phyloP scores from a whole-genome alignment of 148 eudicot genomes.

The Spergularia marina region DNA sequence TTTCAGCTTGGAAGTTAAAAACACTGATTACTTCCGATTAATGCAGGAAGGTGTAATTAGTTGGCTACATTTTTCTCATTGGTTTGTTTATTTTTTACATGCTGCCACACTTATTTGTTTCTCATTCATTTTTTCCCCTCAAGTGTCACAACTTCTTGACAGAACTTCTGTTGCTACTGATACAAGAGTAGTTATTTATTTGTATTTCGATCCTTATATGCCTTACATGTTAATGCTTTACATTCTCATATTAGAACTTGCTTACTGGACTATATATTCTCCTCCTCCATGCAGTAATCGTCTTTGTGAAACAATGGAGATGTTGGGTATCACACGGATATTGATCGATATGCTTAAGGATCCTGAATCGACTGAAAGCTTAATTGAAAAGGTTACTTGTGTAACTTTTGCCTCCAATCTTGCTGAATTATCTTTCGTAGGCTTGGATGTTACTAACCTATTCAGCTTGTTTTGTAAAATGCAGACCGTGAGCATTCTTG shows the following conservation, averaged over 20 bases:
- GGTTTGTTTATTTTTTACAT: background rate
- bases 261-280: slow-evolving; percentile 15
- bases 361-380: slow-evolving; percentile 30
- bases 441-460: slow-evolving; percentile 9
- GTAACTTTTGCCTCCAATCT: background rate
- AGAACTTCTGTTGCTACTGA: background rate
- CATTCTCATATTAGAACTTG: slow-evolving; percentile 17
- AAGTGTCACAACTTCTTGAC: background rate
- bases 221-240: slow-evolving; percentile 8
- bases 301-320: slow-evolving; percentile 61
- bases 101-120: background rate
- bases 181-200: too few relatives aligned
- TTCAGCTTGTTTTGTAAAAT: slow-evolving; percentile 20
- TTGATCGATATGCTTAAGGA: slow-evolving; percentile 53
- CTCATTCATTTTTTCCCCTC: background rate
- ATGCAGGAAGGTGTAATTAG: background rate
- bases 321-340: slow-evolving; percentile 44
- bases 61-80: background rate
- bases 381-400: slow-evolving; percentile 50
- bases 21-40: background rate
- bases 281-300: slow-evolving; percentile 42
- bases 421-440: background rate
- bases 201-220: background rate
- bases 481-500: slow-evolving; percentile 68
- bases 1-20: background rate